Base-by-base conservation (phyloP, 2,329 filamentous ascomycete genomes). In the Exophiala oligosperma region DNA sequence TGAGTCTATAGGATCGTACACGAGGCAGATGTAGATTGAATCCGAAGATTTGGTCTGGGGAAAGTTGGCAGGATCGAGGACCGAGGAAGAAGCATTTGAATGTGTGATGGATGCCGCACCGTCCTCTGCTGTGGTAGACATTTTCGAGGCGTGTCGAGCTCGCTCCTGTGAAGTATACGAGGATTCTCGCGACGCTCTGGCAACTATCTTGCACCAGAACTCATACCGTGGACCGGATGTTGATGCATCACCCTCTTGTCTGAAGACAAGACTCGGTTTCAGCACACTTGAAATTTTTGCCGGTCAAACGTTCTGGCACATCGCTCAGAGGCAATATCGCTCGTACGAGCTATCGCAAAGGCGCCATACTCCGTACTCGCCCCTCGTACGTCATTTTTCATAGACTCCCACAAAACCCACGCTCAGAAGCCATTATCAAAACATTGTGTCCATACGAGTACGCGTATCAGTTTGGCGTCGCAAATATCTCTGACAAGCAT, bases 21-120 rank as follows among this genome's bases (percentile, higher is more conserved):
- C 76, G 29, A 79, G 69, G 56, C 72, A 71, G 62, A 78, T 66
- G 66, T 75, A 70, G 65, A 76, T 76, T 68, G 75, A 72, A 12
- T 68, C 32, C 50, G 71, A 64, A 49, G 68, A 65, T 32, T 68
- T 65, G 53, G 64, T 71, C 63, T 73, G 74, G 23, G 74, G 74
- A 63, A 76, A 77, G 57, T 73, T 76, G 32, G 66, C 63, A 41
- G 73, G 73, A 64, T 75, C 70, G 53, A 73, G 73, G 53, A 74
- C 68, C 1, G 71, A 64, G 32, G 50, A 56, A 6, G 50, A 56
- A 6, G 49, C 5, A 7, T 28, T 35, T 21, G 38, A 12, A 14
- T 46, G 41, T 14, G 29, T 14, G 24, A 48, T 23, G 5, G 51
- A 26, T 40, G 56, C 38, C 7, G 47, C 41, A 29, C 43, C 44